Conservation (phyloP, 2,329 filamentous ascomycete species). For the Lecanosticta acicola region DNA sequence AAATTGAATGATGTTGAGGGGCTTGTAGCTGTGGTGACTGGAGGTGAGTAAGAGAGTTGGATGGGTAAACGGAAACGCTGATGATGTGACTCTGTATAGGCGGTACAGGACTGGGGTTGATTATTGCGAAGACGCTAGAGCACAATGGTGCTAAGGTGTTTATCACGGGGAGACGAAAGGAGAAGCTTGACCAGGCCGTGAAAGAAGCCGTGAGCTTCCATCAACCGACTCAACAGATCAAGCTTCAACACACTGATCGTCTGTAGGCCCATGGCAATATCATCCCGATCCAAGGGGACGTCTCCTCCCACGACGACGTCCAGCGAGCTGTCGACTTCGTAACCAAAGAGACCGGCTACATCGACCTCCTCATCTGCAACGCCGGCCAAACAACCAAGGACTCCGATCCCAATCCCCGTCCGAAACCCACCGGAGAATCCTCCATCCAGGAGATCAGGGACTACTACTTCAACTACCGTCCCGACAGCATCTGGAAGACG, state of each 20-base stretch:
- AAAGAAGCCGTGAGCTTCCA: slow-evolving; percentile 24
- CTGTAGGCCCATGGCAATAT: slow-evolving; percentile 33
- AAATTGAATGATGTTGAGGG: slow-evolving; percentile 26
- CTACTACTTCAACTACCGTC: slow-evolving; percentile 40
- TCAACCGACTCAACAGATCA: not conserved
- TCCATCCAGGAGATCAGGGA: slow-evolving; percentile 28
- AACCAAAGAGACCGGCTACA: slow-evolving; percentile 39
- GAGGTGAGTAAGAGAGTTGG: slow-evolving; percentile 11
- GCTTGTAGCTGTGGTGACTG: slow-evolving; percentile 30
- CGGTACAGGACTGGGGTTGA: slow-evolving; percentile 28
- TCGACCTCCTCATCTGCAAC: slow-evolving; percentile 50
- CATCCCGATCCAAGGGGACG: slow-evolving; percentile 40
- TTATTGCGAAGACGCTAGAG: slow-evolving; percentile 40
- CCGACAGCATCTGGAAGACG: slow-evolving; percentile 40
- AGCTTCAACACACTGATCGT: slow-evolving; percentile 12
- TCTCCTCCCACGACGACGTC: slow-evolving; percentile 40
- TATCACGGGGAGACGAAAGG: slow-evolving; percentile 41
- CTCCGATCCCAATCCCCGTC: slow-evolving; percentile 34
- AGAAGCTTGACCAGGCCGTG: slow-evolving; percentile 39
- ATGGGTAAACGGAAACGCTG: not conserved
- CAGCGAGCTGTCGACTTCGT: slow-evolving; percentile 39
- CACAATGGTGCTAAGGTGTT: slow-evolving; percentile 40
- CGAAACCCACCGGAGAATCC: slow-evolving; percentile 32
- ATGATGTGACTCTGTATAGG: slow-evolving; percentile 22
- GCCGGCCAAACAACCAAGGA: slow-evolving; percentile 38